Evolutionary conservation across 1,284 basidiomycete species (phyloP), one percentile per base, ranked within the genome.

Genomic region (Meripilus lineatus): DNA sequence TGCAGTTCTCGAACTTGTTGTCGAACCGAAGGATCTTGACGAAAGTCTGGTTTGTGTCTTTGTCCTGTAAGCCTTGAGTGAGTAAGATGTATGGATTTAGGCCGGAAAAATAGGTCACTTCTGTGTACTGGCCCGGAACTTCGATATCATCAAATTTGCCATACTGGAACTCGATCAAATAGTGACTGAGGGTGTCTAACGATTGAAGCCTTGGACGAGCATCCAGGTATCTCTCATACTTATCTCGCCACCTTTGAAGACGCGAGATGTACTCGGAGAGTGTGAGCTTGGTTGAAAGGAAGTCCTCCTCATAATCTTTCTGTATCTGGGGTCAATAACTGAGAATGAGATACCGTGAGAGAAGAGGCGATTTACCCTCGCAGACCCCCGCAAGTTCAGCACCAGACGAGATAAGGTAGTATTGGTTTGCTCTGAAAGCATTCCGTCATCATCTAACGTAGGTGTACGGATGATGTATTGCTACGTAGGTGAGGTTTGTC

Each of bases 131-230:
- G 7, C 96, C 96, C 17, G 96, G 96, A 44, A 99, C 84, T 64
- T 99, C 96, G 40, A 99, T 92, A 54, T 99, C 96, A 57, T 99
- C 96, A 46, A 97, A 94, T 64, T 95, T 97, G 59, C 86, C 86
- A 65, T 97, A 94, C 58, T 99, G 95, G 74, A 99, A 99, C 64
- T 99, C 95, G 10, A 92, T 90, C 51, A 99, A 72, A 68, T 93
- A 98, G 66, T 96, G 93, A 53, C 91, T 94, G 38, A 92, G 73
- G 47, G 86, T 75, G 54, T 98, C 94, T 42, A 99, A 70, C n/a
- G 91, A 83, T 58, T 95, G 91, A 43, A 85, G 69, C 38, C 85
- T 81, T 28, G 93, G 89, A 32, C 93, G 77, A 22, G 80, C 73
- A 62, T 98, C 93, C 13, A 99, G 73, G 36, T 81, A 69, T 47